Percentiles rank a stretch among this genome's conserved stretches.
Evolutionary conservation across 345 rosid genomes (phyloP).

Genomic region (Citrus cavaleriei): DNA sequence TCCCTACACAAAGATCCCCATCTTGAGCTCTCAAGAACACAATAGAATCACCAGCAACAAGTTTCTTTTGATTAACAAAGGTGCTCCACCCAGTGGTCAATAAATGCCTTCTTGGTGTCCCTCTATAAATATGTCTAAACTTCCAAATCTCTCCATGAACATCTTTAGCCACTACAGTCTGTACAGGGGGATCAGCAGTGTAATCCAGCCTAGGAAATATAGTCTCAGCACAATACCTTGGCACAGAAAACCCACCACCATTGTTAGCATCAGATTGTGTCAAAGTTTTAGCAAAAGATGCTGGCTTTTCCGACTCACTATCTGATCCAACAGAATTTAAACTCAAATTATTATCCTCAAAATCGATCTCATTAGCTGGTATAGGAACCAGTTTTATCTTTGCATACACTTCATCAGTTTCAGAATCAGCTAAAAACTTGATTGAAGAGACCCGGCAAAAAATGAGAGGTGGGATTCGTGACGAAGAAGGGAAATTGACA

Average conservation of each 20-base stretch:
- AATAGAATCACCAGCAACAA: slow-evolving; percentile 89
- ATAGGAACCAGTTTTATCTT: slow-evolving; percentile 62
- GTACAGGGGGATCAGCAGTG: slow-evolving; percentile 85
- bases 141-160: slow-evolving; percentile 91
- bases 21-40: slow-evolving; percentile 80
- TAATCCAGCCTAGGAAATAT: slow-evolving; percentile 87
- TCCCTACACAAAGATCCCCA: slow-evolving; percentile 83
- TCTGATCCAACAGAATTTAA: slow-evolving; percentile 23
- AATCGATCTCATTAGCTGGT: slow-evolving; percentile 24
- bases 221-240: slow-evolving; percentile 94
- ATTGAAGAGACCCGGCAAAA: slow-evolving; percentile 64
- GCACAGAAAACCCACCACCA: slow-evolving; percentile 98
- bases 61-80: slow-evolving; percentile 90
- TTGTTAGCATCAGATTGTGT: slow-evolving; percentile 97
- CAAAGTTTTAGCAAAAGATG: slow-evolving; percentile 87
- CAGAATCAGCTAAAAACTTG: slow-evolving; percentile 76
- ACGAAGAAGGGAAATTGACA: slow-evolving; percentile 50
- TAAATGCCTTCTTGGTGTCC: slow-evolving; percentile 90
- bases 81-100: slow-evolving; percentile 97
- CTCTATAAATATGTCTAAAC: slow-evolving; percentile 93
- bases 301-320: slow-evolving; percentile 54
- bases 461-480: slow-evolving; percentile 51
- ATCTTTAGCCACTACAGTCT: slow-evolving; percentile 80
- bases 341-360: slow-evolving; percentile 25
- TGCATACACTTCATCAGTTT: slow-evolving; percentile 78